Base-by-base conservation (phyloP, 805 yeast genomes). In the Torulaspora indica region DNA sequence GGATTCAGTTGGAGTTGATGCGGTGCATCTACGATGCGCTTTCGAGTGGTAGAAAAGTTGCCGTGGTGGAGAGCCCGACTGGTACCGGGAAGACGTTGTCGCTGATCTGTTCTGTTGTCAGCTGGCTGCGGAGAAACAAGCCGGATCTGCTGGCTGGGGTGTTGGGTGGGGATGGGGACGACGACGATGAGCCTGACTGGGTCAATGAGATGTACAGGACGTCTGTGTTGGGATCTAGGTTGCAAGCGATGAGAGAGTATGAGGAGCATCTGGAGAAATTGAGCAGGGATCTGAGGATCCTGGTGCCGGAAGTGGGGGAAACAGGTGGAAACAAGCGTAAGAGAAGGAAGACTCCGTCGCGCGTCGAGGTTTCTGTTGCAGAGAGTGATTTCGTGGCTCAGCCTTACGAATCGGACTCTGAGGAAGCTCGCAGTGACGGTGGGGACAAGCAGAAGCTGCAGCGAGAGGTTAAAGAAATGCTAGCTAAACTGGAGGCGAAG, bases 11-110 rank as follows among this genome's bases (percentile, higher is more conserved):
- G 17, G 76, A 81, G 47, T 74, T 90, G 52, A 90, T 90, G 97
- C 67, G 70, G 24, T 76, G 81, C 15, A 73, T 91, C n/a, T 84
- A 84, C 54, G 75, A 75, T 18, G 73, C 85, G 1, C 69, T 90
- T 13, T 35, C 46, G 3, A 35, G 42, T 3, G 69, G 71, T 4
- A 69, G 72, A 8, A 86, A 84, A 58, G 70, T 90, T 2, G 95
- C 95, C 0, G 71, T 90, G 1, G 82, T 90, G 56, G 97, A 90
- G 60, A 82, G 93, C 45, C 98, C 98, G 0, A 90, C 98, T 0
- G 98, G 98, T 5, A 86, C 90, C 1, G 97, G 98, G 2, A 90
- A 90, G 63, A 89, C 97, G 0, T 68, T 91, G 2, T 87, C 96
- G 0, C 66, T 90, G 36, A 84, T 91, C 3, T 91, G 97, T 59